Evolutionary conservation across 768 basidiomycete species (phyloP).

Genomic region (Fibroporia radiculosa): DNA sequence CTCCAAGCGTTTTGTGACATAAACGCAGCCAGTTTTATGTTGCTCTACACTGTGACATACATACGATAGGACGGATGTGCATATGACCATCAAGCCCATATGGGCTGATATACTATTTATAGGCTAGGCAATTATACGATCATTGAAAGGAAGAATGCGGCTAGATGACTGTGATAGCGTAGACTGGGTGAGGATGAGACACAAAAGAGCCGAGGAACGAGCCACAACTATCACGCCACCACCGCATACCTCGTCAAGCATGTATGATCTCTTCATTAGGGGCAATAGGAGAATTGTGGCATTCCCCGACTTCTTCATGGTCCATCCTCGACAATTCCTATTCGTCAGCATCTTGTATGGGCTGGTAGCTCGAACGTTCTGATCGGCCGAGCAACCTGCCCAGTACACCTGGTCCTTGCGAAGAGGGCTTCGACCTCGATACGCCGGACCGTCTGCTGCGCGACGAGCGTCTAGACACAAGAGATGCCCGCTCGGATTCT

Average conservation of each 20-base stretch:
- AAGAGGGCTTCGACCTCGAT: slow-evolving; percentile 17
- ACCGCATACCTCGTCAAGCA: slow-evolving; percentile 1
- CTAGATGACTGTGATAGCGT: slow-evolving; percentile 5
- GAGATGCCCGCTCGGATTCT: slow-evolving; percentile 51
- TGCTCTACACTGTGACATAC: too few species aligned
- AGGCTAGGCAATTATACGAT: too few species aligned
- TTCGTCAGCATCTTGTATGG: slow-evolving; percentile 41
- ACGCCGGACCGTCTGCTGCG: slow-evolving; percentile 27
- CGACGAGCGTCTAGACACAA: slow-evolving; percentile 33
- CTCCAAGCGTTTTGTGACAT: too few species aligned
- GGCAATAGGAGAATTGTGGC: slow-evolving; percentile 12
- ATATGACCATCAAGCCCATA: too few species aligned
- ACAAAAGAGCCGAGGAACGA: background rate
- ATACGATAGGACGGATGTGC: too few species aligned
- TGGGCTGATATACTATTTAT: too few species aligned
- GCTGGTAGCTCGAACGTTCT: slow-evolving; percentile 36
- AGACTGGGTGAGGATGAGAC: slow-evolving; percentile 5
- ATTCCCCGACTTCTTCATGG: slow-evolving; percentile 22
- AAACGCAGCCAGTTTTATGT: too few species aligned
- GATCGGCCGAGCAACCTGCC: slow-evolving; percentile 39
- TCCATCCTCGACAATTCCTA: slow-evolving; percentile 53
- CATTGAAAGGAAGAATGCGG: background rate
- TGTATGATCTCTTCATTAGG: slow-evolving; percentile 4
- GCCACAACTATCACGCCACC: slow-evolving; percentile 6
- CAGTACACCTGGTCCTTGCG: slow-evolving; percentile 37